These are phyloP conservation scores for Bothriochloa decipiens DNA, from an alignment of 176 grass and related monocot genomes.

Conservation along the genomic window DNA sequence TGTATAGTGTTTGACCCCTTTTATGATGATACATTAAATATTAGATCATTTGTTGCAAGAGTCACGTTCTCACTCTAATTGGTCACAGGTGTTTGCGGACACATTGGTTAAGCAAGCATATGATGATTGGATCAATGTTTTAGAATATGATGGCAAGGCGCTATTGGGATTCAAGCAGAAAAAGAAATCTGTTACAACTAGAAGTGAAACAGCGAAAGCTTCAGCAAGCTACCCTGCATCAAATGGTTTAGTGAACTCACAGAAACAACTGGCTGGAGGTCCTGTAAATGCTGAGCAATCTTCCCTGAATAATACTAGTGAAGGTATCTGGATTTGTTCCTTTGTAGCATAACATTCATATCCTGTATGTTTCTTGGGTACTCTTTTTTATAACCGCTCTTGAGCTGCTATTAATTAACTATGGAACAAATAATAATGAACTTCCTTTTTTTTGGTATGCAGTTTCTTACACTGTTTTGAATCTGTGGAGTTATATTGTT, in stretches of 20 bases:
- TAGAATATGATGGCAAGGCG: conserved; percentile 82
- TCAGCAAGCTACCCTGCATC: conserved; percentile 41
- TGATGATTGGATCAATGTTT: conserved; percentile 76
- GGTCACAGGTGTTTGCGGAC: conserved; percentile 62
- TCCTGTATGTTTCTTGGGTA: conserved; percentile 17
- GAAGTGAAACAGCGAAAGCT: conserved; percentile 49
- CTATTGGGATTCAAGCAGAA: conserved; percentile 81
- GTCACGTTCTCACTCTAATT: conserved; percentile 16
- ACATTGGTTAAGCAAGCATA: conserved; percentile 80
- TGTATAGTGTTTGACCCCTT: neutral
- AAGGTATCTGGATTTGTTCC: conserved; percentile 52
- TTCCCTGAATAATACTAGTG: conserved; percentile 21
- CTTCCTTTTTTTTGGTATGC: neutral
- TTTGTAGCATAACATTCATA: conserved; percentile 7
- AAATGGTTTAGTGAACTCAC: conserved; percentile 41
- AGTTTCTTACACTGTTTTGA: neutral
- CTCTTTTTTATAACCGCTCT: neutral
- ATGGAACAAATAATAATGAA: neutral
- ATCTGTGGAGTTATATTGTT: neutral
- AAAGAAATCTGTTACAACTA: conserved; percentile 64
- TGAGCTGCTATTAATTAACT: neutral
- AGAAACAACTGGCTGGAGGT: conserved; percentile 47
- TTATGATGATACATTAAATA: conserved; percentile 13
- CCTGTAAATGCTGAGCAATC: conserved; percentile 44
- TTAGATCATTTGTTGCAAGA: conserved; percentile 18